phyloP scores from a whole-genome alignment of 1,284 basidiomycete genomes.

The Moesziomyces aphidis region DNA sequence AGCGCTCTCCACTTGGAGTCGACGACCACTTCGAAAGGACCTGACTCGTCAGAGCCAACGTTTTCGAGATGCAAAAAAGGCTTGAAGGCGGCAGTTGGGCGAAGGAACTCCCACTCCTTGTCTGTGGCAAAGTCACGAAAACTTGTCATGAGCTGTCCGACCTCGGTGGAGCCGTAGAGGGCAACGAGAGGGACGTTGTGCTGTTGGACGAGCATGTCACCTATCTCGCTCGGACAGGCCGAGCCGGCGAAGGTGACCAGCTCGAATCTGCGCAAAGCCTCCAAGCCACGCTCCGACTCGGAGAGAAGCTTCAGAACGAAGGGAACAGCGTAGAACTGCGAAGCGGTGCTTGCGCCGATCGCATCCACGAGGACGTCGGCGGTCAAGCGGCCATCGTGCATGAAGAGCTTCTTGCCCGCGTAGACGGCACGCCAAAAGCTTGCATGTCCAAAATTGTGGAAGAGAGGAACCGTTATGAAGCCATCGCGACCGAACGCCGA shows the following conservation, averaged over 20 bases:
- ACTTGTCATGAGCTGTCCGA: slow-evolving; percentile 69
- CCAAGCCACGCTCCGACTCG: slow-evolving; percentile 72
- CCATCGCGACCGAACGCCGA: background rate
- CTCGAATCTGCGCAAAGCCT: slow-evolving; percentile 71
- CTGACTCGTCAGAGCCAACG: slow-evolving; percentile 3
- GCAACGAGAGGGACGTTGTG: slow-evolving; percentile 73
- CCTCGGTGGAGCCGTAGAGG: slow-evolving; percentile 70
- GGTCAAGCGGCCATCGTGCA: slow-evolving; percentile 12
- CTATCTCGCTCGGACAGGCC: slow-evolving; percentile 71
- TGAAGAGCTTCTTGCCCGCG: slow-evolving; percentile 1
- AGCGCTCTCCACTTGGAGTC: slow-evolving; percentile 74
- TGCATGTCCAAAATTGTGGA: slow-evolving; percentile 24
- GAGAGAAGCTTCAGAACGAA: slow-evolving; percentile 71
- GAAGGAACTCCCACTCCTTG: slow-evolving; percentile 75
- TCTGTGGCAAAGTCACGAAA: slow-evolving; percentile 72
- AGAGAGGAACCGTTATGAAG: slow-evolving; percentile 25
- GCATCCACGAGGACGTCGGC: slow-evolving; percentile 5
- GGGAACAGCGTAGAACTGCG: slow-evolving; percentile 67
- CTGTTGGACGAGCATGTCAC: slow-evolving; percentile 71
- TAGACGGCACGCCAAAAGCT: slow-evolving; percentile 1
- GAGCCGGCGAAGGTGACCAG: slow-evolving; percentile 71
- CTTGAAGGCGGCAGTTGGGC: slow-evolving; percentile 49
- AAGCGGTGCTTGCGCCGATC: slow-evolving; percentile 2
- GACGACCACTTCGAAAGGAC: slow-evolving; percentile 73
- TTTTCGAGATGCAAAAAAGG: slow-evolving; percentile 20